A percentile compares a stretch with the other conserved stretches of the same genome.
Evolutionary conservation across 805 yeast genomes (phyloP).

Genomic region (Cyberlindnera petersonii): DNA sequence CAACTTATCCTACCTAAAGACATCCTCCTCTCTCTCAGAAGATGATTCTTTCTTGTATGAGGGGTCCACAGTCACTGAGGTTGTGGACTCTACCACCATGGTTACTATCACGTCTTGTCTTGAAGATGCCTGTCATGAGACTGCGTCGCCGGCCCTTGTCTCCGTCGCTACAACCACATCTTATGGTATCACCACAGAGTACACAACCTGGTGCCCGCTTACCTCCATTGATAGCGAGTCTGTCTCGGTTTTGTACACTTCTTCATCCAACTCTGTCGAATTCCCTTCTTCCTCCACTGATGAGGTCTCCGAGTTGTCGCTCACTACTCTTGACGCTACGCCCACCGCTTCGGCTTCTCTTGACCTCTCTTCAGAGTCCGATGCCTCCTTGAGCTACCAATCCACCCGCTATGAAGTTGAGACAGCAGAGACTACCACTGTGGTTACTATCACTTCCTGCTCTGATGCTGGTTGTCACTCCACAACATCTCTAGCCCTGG

Average conservation of each 20-base stretch:
- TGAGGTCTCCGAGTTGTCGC: too few species aligned
- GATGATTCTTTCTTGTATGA: constrained; percentile 10
- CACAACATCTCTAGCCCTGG: too few species aligned
- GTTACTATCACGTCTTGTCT: constrained; percentile 23
- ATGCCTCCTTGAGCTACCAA: too few species aligned
- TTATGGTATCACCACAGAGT: constrained; percentile 27
- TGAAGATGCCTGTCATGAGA: constrained; percentile 12
- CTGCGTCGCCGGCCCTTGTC: constrained; percentile 19
- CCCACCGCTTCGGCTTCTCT: too few species aligned
- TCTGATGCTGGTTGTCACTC: too few species aligned
- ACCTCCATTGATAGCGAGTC: constrained; percentile 2
- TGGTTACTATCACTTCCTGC: too few species aligned
- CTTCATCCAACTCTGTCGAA: neutral
- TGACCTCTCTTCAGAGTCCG: too few species aligned
- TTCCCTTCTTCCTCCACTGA: neutral
- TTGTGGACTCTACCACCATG: constrained; percentile 12
- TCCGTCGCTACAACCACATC: constrained; percentile 33
- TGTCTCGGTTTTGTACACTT: neutral
- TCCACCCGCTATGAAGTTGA: too few species aligned
- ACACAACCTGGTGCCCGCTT: constrained; percentile 27
- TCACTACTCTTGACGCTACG: too few species aligned
- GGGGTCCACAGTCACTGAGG: neutral
- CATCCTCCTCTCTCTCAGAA: constrained; percentile 1
- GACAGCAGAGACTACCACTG: too few species aligned
- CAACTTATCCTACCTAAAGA: constrained; percentile 1